These are phyloP conservation scores for Fusarium sp. DNA, from an alignment of 2,329 filamentous ascomycete species.

Conservation along the genomic window DNA sequence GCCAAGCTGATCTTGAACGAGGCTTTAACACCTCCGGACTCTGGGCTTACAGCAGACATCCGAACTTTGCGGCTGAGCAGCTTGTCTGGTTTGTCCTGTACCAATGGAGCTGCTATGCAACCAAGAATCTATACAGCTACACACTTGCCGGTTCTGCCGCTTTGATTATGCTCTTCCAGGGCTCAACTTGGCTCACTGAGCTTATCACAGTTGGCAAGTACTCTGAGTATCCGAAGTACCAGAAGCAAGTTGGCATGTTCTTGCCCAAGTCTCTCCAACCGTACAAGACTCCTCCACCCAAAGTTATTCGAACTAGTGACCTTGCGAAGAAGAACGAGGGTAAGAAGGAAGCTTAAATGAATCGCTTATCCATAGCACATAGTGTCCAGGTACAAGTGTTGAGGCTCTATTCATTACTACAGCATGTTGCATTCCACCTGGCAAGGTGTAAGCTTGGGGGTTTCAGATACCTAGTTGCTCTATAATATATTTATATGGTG, in stretches of 20 bases:
- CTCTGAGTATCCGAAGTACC: conserved; percentile 86
- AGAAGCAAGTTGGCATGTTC: conserved; percentile 85
- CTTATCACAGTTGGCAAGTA: conserved; percentile 85
- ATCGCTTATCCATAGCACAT: not conserved
- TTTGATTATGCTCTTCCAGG: conserved; percentile 87
- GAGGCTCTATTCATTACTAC: not conserved
- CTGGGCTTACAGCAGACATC: conserved; percentile 90
- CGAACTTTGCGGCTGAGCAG: conserved; percentile 95
- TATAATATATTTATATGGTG: conserved; percentile 35
- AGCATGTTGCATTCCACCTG: too few species aligned
- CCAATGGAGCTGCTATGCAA: conserved; percentile 85
- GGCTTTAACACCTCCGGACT: conserved; percentile 88
- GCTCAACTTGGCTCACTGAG: conserved; percentile 90
- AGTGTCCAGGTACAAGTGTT: not conserved
- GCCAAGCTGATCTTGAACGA: conserved; percentile 83
- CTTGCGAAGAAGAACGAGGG: conserved; percentile 60
- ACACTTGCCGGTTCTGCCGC: conserved; percentile 75
- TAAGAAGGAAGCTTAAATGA: conserved; percentile 49
- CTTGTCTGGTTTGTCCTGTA: conserved; percentile 89
- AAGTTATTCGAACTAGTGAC: conserved; percentile 64
- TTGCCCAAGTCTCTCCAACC: conserved; percentile 69
- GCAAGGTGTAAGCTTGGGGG: not conserved
- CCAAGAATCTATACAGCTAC: conserved; percentile 81
- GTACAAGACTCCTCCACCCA: conserved; percentile 60
- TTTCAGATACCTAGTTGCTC: conserved; percentile 24